phyloP scores from a whole-genome alignment of 2,329 filamentous ascomycete species.

The Tolypocladium guangdongense region DNA sequence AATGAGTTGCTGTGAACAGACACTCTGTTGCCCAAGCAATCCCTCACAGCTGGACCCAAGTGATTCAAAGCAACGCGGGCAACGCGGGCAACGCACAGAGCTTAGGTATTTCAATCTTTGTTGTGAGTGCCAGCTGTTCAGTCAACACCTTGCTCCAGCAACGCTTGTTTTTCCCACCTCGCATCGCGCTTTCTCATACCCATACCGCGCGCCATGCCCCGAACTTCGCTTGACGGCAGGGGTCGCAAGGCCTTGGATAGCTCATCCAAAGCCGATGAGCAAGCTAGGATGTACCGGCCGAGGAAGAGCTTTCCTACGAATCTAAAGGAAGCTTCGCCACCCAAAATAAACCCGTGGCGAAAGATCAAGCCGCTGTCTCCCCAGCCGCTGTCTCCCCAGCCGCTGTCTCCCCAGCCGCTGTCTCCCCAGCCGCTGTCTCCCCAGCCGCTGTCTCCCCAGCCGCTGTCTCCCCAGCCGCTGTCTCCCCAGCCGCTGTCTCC shows the following conservation, averaged over 20 bases:
- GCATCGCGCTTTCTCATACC: not conserved
- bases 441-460: too few species aligned
- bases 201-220: conserved; percentile 9
- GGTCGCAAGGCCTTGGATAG: conserved; percentile 2
- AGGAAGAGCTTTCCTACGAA: conserved; percentile 1
- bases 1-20: not conserved
- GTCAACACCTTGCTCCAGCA: not conserved
- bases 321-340: conserved; percentile 21
- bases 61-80: not conserved
- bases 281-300: not conserved
- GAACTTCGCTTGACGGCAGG: conserved; percentile 16
- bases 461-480: not conserved
- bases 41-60: not conserved
- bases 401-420: not conserved
- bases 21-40: not conserved
- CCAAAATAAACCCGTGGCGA: conserved; percentile 21
- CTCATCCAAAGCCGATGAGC: conserved; percentile 5
- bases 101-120: not conserved
- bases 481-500: not conserved
- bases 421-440: not conserved
- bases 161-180: not conserved
- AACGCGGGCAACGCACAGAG: not conserved
- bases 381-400: not conserved
- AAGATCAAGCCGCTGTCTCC: not conserved
- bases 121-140: not conserved